Base-by-base conservation (phyloP, 1,284 basidiomycete species). In the Polyporus tsugae region DNA sequence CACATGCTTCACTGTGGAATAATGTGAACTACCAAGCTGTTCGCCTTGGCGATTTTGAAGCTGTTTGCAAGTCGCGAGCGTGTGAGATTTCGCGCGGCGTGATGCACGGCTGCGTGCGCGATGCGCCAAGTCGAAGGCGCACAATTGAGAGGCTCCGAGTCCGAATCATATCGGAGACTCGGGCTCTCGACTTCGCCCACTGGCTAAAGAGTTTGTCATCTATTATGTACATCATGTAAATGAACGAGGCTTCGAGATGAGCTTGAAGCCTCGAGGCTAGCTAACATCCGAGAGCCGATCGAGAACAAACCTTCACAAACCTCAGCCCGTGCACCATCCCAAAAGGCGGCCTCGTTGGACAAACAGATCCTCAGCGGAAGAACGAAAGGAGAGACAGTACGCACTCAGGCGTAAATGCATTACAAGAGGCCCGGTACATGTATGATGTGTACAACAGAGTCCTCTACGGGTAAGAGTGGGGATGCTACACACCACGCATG, bases 311-410 rank as follows among this genome's bases (percentile, higher is more conserved):
- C 29, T 29, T 29, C 29, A 1, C 29, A 29, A 29, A 29, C 29
- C 29, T 29, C 29, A 29, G 29, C 29, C 29, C 29, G 29, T 29
- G 29, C 29, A 29, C 29, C 29, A 29, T 29, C 29, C 2, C 29
- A 29, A 29, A 29, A 29, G 2, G 29, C 29, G 2, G 29, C 39
- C 39, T 41, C 6, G 39, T 41, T 41, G 13, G 13, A 41, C 41
- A 29, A 29, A 29, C 29, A 29, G 29, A 29, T 29, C 29, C 29
- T 29, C 41, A 17, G 2, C 9, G 17, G n/a, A 96, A 91, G 13
- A 92, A 92, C 6, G 95, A 83, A 64, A 89, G 87, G 15, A 86
- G 80, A 38, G 86, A 86, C 29, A 97, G 35, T 59, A 52, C 64
- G 58, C 64, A 38, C 35, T 36, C 38, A 6, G 38, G 64, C 64